Evolutionary conservation across 2,329 filamentous ascomycete species (phyloP), one percentile per base, ranked within the genome.

Genomic region (Dothiorella sarmentorum): DNA sequence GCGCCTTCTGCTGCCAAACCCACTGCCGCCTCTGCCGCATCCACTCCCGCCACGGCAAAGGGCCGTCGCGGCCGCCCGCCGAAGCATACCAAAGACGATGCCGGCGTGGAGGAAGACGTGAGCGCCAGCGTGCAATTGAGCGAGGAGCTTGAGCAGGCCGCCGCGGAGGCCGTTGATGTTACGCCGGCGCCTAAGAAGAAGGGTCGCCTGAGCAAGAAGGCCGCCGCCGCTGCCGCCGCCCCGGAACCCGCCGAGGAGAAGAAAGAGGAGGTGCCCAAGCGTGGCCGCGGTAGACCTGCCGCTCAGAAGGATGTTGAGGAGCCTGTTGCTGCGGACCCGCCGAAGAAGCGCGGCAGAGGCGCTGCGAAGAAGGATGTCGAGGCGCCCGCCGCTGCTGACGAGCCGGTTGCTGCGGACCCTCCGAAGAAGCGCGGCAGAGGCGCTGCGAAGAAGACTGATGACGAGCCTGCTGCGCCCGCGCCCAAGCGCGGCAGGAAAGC

Each of bases 11-110:
- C 22, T 7, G 43, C 42, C 11, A 24, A 42, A 7, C 6, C 51
- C 27, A 15, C 24, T 11, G n/a, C 43, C 10, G 35, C 37, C 13
- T 11, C 51, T 9, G n/a, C 45, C 4, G 27, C n/a, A n/a, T n/a
- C 47, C 20, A 17, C 51, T 11, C 18, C 53, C 20, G 53, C 53
- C 3, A 15, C 24, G 11, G 7, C 31, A 7, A 57, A 45, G 55
- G 53, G 20, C 27, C 57, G 47, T n/a, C 57, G 47, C 27, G 52
- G 51, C 22, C 52, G 58, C n/a, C 37, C 40, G 27, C 24, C 52
- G 15, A 57, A 51, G 35, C 22, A 56, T 3, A n/a, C 17, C 5
- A 35, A 57, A 13, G 27, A 3, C 5, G 42, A 27, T 33, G 42
- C 35, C 20, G 38, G 17, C 11, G 47, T 35, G 7, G 37, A 52